phyloP scores from a whole-genome alignment of 78 protist genomes.

The Anaeramoeba ignava region DNA sequence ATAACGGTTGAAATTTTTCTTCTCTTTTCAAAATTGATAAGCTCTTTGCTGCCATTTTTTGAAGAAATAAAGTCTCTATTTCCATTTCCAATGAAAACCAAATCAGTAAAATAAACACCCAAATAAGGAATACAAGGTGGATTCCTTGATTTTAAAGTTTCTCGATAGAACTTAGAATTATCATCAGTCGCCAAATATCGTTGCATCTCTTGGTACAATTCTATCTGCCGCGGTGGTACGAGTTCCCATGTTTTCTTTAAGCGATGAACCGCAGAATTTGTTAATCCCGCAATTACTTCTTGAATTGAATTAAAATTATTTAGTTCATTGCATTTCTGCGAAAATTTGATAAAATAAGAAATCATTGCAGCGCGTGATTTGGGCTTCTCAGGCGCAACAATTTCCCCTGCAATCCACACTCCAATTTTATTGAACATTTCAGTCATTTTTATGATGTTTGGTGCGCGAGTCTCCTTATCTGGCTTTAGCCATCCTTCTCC shows the following conservation, averaged over 20 bases:
- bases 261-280: background rate
- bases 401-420: background rate
- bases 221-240: background rate
- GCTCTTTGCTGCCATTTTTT: background rate
- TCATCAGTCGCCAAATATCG: background rate
- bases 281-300: background rate
- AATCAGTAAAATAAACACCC: background rate
- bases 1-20: background rate
- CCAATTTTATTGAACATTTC: background rate
- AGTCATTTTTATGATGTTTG: background rate
- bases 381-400: background rate
- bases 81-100: background rate
- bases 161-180: background rate
- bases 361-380: background rate
- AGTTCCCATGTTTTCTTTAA: background rate
- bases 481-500: background rate
- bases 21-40: background rate
- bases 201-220: background rate
- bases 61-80: background rate
- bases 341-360: background rate
- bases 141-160: background rate
- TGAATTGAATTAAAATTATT: background rate
- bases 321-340: background rate
- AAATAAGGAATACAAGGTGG: background rate
- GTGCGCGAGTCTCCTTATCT: background rate